Percentiles rank a stretch among this genome's conserved stretches.
Evolutionary conservation across 73 alveolate species (phyloP).

Genomic region (Tetrahymena thermophila): DNA sequence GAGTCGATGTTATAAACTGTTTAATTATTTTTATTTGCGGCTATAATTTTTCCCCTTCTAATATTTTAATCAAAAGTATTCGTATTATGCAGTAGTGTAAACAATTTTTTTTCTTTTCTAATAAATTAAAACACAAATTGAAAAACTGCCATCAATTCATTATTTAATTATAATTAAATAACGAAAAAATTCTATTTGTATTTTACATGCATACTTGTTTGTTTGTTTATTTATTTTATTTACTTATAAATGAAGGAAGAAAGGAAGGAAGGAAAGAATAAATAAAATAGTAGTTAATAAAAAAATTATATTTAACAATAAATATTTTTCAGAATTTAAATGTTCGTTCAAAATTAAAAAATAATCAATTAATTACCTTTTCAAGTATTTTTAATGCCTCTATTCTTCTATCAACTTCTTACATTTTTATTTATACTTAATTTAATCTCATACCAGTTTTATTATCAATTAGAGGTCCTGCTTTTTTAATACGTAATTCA

Average conservation of each 20-base stretch:
- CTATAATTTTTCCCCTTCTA: neutral
- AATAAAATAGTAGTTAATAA: neutral
- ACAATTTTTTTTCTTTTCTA: neutral
- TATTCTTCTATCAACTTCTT: slow-evolving; percentile 87
- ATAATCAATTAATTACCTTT: slow-evolving; percentile 56
- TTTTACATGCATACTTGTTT: too few species aligned
- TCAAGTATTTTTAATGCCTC: slow-evolving; percentile 93
- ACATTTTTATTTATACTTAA: slow-evolving; percentile 54
- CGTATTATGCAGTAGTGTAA: neutral
- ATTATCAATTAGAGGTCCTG: slow-evolving; percentile 62
- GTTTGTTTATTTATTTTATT: too few species aligned
- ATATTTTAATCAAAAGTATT: too few species aligned
- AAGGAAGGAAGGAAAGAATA: too few species aligned
- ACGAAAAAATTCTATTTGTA: neutral
- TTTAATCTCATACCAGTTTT: slow-evolving; percentile 83
- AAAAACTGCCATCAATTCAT: neutral
- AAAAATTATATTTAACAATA: too few species aligned
- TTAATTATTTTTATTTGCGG: neutral
- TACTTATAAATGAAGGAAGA: too few species aligned
- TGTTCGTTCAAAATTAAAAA: too few species aligned
- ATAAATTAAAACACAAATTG: neutral
- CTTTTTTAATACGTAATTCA: slow-evolving; percentile 67
- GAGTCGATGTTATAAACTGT: neutral
- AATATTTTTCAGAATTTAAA: too few species aligned
- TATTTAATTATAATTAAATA: too few species aligned